These are phyloP conservation scores for Hermanozyma aechmeae DNA, from an alignment of 805 yeast species.

Conservation along the genomic window DNA sequence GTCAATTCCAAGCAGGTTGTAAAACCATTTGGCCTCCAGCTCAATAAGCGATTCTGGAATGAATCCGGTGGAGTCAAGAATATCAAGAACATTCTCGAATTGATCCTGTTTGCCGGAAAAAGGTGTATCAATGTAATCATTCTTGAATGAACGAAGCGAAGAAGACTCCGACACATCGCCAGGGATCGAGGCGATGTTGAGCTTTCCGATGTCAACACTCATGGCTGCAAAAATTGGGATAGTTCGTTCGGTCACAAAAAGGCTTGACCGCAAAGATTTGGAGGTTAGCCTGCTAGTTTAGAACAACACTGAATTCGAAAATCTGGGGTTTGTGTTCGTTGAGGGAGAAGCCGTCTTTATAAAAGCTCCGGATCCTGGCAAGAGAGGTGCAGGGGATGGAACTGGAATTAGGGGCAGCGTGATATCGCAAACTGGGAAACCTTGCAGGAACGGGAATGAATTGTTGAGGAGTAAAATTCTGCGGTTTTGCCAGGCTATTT, in stretches of 20 bases:
- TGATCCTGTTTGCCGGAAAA: constrained; percentile 79
- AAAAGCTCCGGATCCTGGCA: constrained; percentile 1
- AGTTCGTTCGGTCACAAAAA: no score
- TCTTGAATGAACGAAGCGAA: constrained; percentile 22
- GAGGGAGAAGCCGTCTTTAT: not conserved
- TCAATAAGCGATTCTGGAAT: constrained; percentile 84
- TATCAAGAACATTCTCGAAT: constrained; percentile 71
- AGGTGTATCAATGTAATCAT: constrained; percentile 66
- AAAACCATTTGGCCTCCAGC: constrained; percentile 83
- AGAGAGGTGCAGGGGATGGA: constrained; percentile 2
- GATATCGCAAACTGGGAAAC: no score
- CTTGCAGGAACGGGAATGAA: no score
- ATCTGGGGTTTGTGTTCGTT: constrained; percentile 1
- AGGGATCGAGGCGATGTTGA: constrained; percentile 7
- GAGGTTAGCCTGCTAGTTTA: no score
- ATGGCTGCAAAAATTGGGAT: constrained; percentile 2
- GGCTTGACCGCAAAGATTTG: no score
- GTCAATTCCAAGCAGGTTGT: constrained; percentile 79
- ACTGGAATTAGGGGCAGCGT: no score
- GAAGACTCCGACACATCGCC: constrained; percentile 18
- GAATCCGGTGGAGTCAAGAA: constrained; percentile 74
- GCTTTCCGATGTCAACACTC: constrained; percentile 10
- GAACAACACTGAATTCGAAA: no score
- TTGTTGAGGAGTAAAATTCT: no score
- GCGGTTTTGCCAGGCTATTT: no score